These are phyloP conservation scores for Lachancea kluyveri DNA, from an alignment of 805 yeast species.

Conservation along the genomic window DNA sequence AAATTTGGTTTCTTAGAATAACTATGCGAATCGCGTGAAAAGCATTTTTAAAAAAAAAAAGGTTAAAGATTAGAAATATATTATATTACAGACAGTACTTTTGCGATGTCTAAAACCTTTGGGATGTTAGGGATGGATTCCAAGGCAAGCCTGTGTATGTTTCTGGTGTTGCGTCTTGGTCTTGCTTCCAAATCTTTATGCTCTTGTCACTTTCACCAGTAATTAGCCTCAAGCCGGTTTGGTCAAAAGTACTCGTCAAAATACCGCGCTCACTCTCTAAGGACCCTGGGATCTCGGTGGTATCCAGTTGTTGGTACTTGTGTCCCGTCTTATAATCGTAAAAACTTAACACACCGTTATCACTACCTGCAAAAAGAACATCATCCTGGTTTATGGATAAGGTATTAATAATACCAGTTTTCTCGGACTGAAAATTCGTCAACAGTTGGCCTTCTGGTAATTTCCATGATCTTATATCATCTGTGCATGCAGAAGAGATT, in stretches of 20 bases:
- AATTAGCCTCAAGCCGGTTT: constrained; percentile 70
- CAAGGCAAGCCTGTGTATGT: constrained; percentile 28
- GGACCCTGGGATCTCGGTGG: constrained; percentile 67
- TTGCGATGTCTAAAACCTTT: constrained; percentile 20
- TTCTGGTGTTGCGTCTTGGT: constrained; percentile 26
- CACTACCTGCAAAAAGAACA: constrained; percentile 74
- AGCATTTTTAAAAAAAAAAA: no score
- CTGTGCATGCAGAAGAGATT: constrained; percentile 74
- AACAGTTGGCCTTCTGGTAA: constrained; percentile 71
- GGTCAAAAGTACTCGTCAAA: constrained; percentile 66
- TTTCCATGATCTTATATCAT: constrained; percentile 78
- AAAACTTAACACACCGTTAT: constrained; percentile 70
- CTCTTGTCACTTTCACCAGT: constrained; percentile 91
- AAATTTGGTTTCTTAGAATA: no score
- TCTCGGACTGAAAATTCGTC: constrained; percentile 41
- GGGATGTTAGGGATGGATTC: constrained; percentile 25
- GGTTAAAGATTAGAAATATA: no score
- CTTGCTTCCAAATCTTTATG: constrained; percentile 66
- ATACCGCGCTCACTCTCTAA: constrained; percentile 61
- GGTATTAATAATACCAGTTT: constrained; percentile 55
- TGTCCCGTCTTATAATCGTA: constrained; percentile 74
- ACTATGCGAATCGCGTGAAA: no score
- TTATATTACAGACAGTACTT: no score
- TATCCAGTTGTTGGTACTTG: constrained; percentile 45
- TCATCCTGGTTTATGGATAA: constrained; percentile 54